Evolutionary conservation across 208 protist genomes (phyloP).

Genomic region (Histomonas meleagridis): DNA sequence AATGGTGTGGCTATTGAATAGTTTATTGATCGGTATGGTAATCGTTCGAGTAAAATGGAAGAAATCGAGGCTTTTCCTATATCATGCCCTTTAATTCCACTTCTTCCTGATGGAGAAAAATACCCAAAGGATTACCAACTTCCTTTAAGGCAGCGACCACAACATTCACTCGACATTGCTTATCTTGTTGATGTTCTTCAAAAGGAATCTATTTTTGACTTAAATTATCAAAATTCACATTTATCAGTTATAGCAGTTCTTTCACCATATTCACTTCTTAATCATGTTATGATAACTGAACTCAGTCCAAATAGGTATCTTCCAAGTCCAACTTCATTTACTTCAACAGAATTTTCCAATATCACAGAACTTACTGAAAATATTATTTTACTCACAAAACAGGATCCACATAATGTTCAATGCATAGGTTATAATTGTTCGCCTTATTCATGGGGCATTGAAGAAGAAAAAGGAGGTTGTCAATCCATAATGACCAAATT

Average conservation of each 20-base stretch:
- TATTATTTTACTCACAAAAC: background rate
- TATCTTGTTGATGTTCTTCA: background rate
- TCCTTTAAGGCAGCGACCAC: background rate
- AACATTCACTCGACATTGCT: background rate
- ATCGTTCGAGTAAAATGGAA: no score
- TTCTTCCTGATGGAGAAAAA: background rate
- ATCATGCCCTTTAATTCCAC: background rate
- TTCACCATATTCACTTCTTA: background rate
- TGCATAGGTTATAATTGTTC: background rate
- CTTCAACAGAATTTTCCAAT: background rate
- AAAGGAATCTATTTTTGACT: background rate
- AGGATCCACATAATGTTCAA: background rate
- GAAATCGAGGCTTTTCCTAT: no score
- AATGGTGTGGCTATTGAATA: no score
- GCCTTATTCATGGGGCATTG: background rate
- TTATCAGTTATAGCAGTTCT: background rate
- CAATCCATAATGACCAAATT: background rate
- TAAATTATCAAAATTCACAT: background rate
- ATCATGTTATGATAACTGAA: background rate
- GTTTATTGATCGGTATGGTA: no score
- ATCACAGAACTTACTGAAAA: background rate
- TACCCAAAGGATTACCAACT: background rate
- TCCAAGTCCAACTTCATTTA: background rate
- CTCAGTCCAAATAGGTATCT: background rate
- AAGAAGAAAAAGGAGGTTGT: background rate